Percentiles rank a stretch among this genome's conserved stretches.
These are phyloP conservation scores for Chaetomium cochliodes DNA, from an alignment of 495 filamentous ascomycete genomes.

Conservation along the genomic window DNA sequence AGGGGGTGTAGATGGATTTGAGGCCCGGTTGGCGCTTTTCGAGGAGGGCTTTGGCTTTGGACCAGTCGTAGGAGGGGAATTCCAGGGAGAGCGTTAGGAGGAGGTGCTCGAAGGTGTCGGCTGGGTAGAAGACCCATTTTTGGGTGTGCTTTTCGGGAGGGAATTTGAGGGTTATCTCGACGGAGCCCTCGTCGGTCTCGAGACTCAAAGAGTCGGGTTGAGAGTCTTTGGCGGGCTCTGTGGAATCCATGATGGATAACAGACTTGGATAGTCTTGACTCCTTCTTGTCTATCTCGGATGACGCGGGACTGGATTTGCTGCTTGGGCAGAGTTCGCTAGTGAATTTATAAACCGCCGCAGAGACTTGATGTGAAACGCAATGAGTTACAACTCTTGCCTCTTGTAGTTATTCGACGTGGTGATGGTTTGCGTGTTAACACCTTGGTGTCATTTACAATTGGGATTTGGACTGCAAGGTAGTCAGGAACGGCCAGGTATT, in stretches of 20 bases:
- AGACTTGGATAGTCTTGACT: neutral
- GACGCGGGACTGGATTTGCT: neutral
- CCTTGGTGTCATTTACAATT: too few species aligned
- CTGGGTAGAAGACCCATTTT: conserved; percentile 23
- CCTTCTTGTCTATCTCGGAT: too few species aligned
- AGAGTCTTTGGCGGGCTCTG: conserved; percentile 4
- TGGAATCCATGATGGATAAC: conserved; percentile 2
- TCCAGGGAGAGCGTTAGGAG: conserved; percentile 18
- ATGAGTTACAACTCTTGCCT: too few species aligned
- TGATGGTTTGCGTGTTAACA: too few species aligned
- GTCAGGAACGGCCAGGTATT: too few species aligned
- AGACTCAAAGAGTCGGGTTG: neutral
- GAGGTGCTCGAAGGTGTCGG: conserved; percentile 26
- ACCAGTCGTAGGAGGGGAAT: conserved; percentile 37
- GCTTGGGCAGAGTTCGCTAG: neutral
- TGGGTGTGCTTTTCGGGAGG: conserved; percentile 29
- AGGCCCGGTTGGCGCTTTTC: conserved; percentile 23
- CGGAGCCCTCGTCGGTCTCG: conserved; percentile 7
- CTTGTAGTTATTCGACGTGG: too few species aligned
- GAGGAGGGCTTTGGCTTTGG: conserved; percentile 33
- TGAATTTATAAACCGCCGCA: neutral
- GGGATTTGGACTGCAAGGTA: too few species aligned
- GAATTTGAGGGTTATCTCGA: conserved; percentile 35
- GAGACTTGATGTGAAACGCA: too few species aligned
- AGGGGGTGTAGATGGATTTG: conserved; percentile 29